Evolutionary conservation across 768 basidiomycete species (phyloP), one percentile per base, ranked within the genome.

Genomic region (Mycena belliarum): DNA sequence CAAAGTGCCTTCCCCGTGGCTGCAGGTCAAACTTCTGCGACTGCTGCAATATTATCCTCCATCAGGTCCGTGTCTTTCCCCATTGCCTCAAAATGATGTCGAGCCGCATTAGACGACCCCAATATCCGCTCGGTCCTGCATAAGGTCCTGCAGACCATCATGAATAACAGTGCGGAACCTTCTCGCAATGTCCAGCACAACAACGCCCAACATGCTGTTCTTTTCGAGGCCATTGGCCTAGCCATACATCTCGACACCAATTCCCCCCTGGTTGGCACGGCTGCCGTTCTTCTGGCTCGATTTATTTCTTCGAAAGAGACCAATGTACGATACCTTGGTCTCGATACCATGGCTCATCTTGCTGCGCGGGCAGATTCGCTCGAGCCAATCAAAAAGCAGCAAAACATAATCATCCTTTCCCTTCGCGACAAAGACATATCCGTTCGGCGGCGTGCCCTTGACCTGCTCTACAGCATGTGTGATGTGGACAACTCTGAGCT

Each of bases 241-340:
- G 95, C 95, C 15, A 98, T 99, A 62, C 97, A 99, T 72, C 72
- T 98, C 60, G 95, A 98, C 72, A 87, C 92, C 50, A 93, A 85
- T 59, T 97, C 95, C 3, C 85, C 88, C 15, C 81, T 98, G 15
- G 95, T 98, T 14, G 82, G 84, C 55, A 90, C 87, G 7, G 94
- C 97, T 25, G 92, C 95, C 2, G 82, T 93, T 49, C 83, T 98
- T 21, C 84, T 99, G 21, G 96, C 96, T 40, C 86, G 93, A 1
- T 99, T 98, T 72, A 98, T 99, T 64, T 89, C 93, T 52, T 95
- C 95, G 20, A 98, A 96, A 72, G 97, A 99, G 73, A 99, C 97
- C 35, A 99, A 99, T 68, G 95, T 98, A 43, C 82, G 97, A 54
- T 99, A 99, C 75, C 86, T 99, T 42, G 95, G 97, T 23, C 80